phyloP scores from a whole-genome alignment of 2,329 filamentous ascomycete species.

The Pestalotiopsis sp. region DNA sequence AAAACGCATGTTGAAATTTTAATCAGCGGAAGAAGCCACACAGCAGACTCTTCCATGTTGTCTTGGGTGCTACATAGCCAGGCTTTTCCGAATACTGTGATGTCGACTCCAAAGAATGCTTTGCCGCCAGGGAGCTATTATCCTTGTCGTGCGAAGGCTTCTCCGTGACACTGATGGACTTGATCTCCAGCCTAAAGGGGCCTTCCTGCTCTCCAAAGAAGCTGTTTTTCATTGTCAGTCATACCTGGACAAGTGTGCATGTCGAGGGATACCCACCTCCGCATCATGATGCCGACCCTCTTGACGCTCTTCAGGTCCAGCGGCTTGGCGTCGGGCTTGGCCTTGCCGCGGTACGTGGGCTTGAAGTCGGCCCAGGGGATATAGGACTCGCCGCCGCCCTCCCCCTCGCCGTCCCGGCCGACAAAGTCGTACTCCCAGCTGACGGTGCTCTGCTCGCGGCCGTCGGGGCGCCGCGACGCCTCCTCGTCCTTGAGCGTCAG shows the following conservation, averaged over 20 bases:
- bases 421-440: constrained; percentile 76
- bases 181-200: constrained; percentile 61
- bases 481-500: constrained; percentile 74
- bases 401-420: not conserved
- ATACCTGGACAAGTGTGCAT: constrained; percentile 18
- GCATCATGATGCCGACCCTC: constrained; percentile 76
- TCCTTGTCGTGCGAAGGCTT: not conserved
- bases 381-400: constrained; percentile 45
- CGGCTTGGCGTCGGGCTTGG: constrained; percentile 59
- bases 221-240: constrained; percentile 41
- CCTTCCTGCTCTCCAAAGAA: constrained; percentile 78
- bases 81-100: not conserved
- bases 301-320: constrained; percentile 64
- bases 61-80: not conserved
- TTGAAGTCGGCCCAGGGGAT: constrained; percentile 68
- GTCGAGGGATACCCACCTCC: constrained; percentile 60
- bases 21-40: not conserved
- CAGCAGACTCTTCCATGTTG: not conserved
- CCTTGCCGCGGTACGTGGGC: constrained; percentile 73
- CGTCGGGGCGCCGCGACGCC: constrained; percentile 58
- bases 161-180: constrained; percentile 50
- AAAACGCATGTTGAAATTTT: not conserved
- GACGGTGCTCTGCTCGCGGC: constrained; percentile 71
- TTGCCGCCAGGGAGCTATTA: not conserved
- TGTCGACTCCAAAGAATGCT: no score